Conservation (phyloP, 108 stramenopile species). For the Skeletonema menzelii region DNA sequence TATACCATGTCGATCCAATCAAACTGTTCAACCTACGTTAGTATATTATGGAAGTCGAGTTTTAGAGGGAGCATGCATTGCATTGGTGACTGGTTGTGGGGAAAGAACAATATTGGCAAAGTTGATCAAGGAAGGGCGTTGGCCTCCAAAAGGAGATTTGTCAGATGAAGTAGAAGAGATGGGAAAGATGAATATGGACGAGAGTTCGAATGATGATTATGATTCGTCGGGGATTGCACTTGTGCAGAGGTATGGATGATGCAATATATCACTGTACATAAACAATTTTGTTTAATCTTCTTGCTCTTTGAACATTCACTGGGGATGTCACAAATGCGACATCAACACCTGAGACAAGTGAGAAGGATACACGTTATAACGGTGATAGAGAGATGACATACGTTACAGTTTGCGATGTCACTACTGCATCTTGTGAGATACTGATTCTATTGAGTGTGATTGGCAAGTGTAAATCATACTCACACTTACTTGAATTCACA, state of each 20-base stretch:
- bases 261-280: no score
- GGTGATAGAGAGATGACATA: no score
- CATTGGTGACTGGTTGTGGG: constrained; percentile 73
- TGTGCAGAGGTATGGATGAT: constrained; percentile 1
- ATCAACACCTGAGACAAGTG: no score
- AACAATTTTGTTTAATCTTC: no score
- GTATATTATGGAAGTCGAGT: constrained; percentile 74
- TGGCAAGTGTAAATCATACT: no score
- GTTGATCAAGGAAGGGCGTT: constrained; percentile 63
- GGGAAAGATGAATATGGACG: constrained; percentile 1
- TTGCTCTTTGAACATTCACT: no score
- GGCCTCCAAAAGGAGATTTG: constrained; percentile 62
- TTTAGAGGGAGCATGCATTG: constrained; percentile 68
- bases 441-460: no score
- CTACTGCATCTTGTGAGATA: no score
- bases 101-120: constrained; percentile 54
- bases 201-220: constrained; percentile 4
- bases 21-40: constrained; percentile 18
- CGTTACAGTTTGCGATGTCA: no score
- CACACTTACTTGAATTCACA: no score
- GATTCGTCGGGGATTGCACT: constrained; percentile 17
- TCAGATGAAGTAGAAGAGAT: constrained; percentile 30
- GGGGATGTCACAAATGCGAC: no score
- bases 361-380: no score
- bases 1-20: constrained; percentile 29